Conservation (phyloP, 2,329 filamentous ascomycete genomes). For the Proliferodiscus dingleyae region DNA sequence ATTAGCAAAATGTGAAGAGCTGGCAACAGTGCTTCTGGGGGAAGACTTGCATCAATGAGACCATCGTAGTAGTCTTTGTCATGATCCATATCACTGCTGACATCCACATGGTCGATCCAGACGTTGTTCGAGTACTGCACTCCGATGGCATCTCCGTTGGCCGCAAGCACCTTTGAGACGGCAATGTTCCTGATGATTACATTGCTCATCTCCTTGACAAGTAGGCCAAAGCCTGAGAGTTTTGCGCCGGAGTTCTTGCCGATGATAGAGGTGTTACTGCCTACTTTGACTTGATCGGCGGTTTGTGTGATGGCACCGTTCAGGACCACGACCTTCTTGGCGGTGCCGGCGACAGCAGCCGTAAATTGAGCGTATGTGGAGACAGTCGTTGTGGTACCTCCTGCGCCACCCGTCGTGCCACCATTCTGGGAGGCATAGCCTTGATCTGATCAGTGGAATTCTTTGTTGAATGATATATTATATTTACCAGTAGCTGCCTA, state of each 20-base stretch:
- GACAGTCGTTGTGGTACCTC: conserved; percentile 50
- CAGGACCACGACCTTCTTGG: conserved; percentile 42
- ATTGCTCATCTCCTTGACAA: conserved; percentile 49
- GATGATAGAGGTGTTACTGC: conserved; percentile 47
- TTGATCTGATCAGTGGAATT: neutral
- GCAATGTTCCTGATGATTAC: conserved; percentile 60
- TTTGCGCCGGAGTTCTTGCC: conserved; percentile 35
- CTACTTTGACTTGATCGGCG: conserved; percentile 39
- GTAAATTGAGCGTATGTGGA: conserved; percentile 45
- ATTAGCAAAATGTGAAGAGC: neutral
- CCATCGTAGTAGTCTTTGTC: conserved; percentile 70
- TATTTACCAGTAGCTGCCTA: neutral
- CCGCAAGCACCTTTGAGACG: conserved; percentile 51
- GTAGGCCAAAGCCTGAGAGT: conserved; percentile 23
- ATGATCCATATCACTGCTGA: conserved; percentile 41
- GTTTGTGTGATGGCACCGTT: conserved; percentile 39
- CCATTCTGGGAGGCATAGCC: conserved; percentile 39
- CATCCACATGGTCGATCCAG: conserved; percentile 59
- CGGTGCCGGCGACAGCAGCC: conserved; percentile 43
- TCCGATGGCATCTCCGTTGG: conserved; percentile 54
- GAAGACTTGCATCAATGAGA: conserved; percentile 44
- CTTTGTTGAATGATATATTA: neutral
- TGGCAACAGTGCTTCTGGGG: too few species aligned
- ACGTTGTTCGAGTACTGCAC: conserved; percentile 53
- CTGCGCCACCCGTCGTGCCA: conserved; percentile 50